Base-by-base conservation (phyloP, 495 filamentous ascomycete species). In the Penicillium steckii region DNA sequence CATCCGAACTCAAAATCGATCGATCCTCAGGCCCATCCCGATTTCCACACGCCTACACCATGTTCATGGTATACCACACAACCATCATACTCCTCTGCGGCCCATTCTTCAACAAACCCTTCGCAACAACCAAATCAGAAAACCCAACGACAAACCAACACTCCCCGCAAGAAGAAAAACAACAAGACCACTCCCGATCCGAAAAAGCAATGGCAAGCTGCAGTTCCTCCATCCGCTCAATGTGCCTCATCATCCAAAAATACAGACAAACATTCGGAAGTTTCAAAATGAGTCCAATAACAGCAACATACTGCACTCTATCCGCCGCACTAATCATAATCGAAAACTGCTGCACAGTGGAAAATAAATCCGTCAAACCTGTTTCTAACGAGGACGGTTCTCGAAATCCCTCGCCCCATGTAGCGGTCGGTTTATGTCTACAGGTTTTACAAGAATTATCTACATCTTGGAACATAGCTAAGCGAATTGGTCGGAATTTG, bases 61-160 rank as follows among this genome's bases (percentile, higher is more conserved):
- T 69, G 8, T 57, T 32, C 23, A 69, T 69, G 66, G 59, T 67
- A 8, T 69, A 69, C 27, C 61, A 69, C 22, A 66, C 61, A 1
- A 53, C 52, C 0, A 25, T 48, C 18, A 55, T 69, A 4, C 44
- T 69, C 4, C 61, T 69, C 8, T 57, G 55, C 23, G 55, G 47
- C 18, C 66, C 66, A 3, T 67, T 64, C 49, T 6, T 67, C 2
- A 46, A 18, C 32, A 45, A 41, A 9, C 26, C 13, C 3, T 23
- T 21, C 4, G 35, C 21, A 12, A 17, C 12, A 3, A 37, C 33
- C 3, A 17, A n/a, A 27, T 27, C 26, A 13, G n/a, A 18, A 13
- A 0, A 37, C 12, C 2, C 33, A 37, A 38, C 8, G 1, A 13
- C 7, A 25, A 33, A 21, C 19, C 12, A 23, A 40, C 18, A 18